A percentile compares a stretch with the other conserved stretches of the same genome.
Evolutionary conservation across 176 grass and related monocot genomes (phyloP).

Genomic region (Musa schizocarpa): DNA sequence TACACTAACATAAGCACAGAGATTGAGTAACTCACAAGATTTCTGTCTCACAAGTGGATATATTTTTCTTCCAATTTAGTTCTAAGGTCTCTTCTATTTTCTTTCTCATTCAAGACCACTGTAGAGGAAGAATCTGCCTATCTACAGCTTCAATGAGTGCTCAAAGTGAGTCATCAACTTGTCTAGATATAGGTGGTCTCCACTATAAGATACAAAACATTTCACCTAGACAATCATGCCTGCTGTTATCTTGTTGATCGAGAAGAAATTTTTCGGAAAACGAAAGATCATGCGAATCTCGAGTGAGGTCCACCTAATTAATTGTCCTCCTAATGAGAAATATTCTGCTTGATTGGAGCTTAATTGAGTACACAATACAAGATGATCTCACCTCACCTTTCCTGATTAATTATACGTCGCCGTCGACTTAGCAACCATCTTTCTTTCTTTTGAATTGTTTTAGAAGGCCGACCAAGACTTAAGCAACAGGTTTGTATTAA

Average conservation of each 20-base stretch:
- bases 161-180: constrained; percentile 37
- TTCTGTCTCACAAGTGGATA: too few species aligned
- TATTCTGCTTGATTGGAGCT: constrained; percentile 59
- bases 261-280: constrained; percentile 49
- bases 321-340: constrained; percentile 70
- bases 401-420: constrained; percentile 20
- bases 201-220: constrained; percentile 35
- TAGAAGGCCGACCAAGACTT: constrained; percentile 39
- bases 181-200: constrained; percentile 49
- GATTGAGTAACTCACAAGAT: too few species aligned
- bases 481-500: constrained; percentile 38
- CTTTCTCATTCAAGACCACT: too few species aligned
- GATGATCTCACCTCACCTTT: constrained; percentile 58
- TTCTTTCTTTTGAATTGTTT: constrained; percentile 43
- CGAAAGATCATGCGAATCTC: constrained; percentile 73
- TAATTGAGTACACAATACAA: constrained; percentile 40
- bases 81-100: too few species aligned
- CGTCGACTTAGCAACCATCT: constrained; percentile 30
- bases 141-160: background rate
- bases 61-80: too few species aligned
- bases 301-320: constrained; percentile 61
- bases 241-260: constrained; percentile 27
- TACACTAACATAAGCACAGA: too few species aligned
- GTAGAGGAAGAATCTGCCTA: background rate
- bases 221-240: constrained; percentile 30